Evolutionary conservation across 1,284 basidiomycete species (phyloP), one percentile per base, ranked within the genome.

Genomic region (Heterobasidion irregulare): DNA sequence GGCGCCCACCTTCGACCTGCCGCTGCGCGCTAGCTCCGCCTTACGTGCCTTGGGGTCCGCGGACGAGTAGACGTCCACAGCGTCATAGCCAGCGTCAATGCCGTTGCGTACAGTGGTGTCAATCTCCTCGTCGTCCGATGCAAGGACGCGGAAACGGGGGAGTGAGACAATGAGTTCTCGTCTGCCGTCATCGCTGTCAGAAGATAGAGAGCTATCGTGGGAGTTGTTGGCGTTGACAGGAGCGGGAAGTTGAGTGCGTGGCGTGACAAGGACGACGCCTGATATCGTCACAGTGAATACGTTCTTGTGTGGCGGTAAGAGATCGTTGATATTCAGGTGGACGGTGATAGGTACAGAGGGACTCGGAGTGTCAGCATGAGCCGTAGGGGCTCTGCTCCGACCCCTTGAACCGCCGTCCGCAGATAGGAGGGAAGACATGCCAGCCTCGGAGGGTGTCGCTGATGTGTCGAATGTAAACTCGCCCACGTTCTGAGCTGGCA

Each of bases 241-340:
- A 19, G 67, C 61, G 34, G 66, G 61, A 41, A 55, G 47, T 38
- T 64, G 57, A 43, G 67, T 60, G 47, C 76, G 76, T 19, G 84
- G 75, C 3, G 74, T 75, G 35, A 91, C 68, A 6, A 89, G 68
- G 44, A 90, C 73, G 2, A 76, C 82, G 4, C 88, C 87, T 3
- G 75, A 74, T 44, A 91, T 78, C 12, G 70, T 77, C 65, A 90
- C 86, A 2, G 75, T 77, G 63, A 90, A 83, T 6, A 73, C 66
- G 56, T 80, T 83, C 65, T 81, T 84, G 34, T 77, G 69, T 2
- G 84, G 79, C 1, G 80, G 77, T n/a, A 81, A 70, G 13, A 90
- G 71, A 47, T 89, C 85, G 62, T 87, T 87, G 74, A 90, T 86
- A 62, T 90, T 88, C 55, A 91, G 62, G 64, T 89, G 87, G 5